Evolutionary conservation across 2,329 filamentous ascomycete species (phyloP).

Genomic region (Colletotrichum karsti): DNA sequence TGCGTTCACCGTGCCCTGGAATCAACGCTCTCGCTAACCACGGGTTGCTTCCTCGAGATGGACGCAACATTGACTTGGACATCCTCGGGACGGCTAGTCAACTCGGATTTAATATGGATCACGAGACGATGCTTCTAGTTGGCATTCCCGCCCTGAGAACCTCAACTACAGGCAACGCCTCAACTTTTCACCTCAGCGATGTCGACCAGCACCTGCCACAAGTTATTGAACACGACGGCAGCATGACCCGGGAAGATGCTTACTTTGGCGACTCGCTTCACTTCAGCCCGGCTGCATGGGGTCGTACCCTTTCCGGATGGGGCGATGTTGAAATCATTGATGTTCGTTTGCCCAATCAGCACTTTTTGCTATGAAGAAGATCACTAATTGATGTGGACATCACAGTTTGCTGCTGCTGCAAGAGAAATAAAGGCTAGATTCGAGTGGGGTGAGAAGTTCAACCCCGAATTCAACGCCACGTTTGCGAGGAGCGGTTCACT

Average conservation of each 20-base stretch:
- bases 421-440: constrained; percentile 34
- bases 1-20: constrained; percentile 33
- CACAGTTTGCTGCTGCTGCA: constrained; percentile 33
- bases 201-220: constrained; percentile 32
- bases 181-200: constrained; percentile 38
- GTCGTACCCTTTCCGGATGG: constrained; percentile 17
- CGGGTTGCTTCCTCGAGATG: constrained; percentile 28
- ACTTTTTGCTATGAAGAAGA: too few species aligned
- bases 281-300: constrained; percentile 38
- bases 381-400: not conserved
- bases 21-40: constrained; percentile 34
- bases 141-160: constrained; percentile 28
- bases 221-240: constrained; percentile 44
- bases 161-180: constrained; percentile 36
- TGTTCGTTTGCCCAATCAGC: not conserved
- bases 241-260: constrained; percentile 37
- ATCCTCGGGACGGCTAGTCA: constrained; percentile 8
- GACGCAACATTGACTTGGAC: constrained; percentile 4
- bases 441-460: constrained; percentile 31
- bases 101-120: constrained; percentile 21
- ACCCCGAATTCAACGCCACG: constrained; percentile 32
- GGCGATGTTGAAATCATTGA: constrained; percentile 1
- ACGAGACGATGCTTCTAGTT: constrained; percentile 16
- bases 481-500: constrained; percentile 14
- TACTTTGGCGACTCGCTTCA: constrained; percentile 38